phyloP scores from a whole-genome alignment of 805 yeast species.

The Barnettozyma sucrosica region DNA sequence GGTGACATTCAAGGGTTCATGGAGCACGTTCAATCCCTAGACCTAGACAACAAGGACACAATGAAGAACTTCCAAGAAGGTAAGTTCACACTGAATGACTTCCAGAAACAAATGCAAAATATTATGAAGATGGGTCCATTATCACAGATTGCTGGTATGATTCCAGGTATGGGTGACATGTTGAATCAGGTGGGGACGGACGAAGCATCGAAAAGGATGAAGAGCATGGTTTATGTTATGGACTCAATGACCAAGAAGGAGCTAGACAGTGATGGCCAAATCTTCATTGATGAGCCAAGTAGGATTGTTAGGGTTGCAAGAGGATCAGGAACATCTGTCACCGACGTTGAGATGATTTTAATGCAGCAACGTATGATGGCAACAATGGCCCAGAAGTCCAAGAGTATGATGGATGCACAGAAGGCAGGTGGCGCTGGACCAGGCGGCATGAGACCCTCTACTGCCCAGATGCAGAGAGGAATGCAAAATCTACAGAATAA shows the following conservation, averaged over 20 bases:
- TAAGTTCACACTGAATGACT: conserved; percentile 83
- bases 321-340: conserved; percentile 89
- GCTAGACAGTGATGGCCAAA: conserved; percentile 80
- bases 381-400: conserved; percentile 73
- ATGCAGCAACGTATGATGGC: conserved; percentile 94
- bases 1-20: conserved; percentile 92
- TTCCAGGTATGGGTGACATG: conserved; percentile 86
- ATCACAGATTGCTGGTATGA: conserved; percentile 89
- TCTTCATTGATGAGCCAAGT: conserved; percentile 53
- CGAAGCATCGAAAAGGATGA: conserved; percentile 78
- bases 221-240: conserved; percentile 84
- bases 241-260: conserved; percentile 95
- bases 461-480: conserved; percentile 41
- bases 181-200: conserved; percentile 88
- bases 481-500: conserved; percentile 62
- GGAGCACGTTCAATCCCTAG: conserved; percentile 87
- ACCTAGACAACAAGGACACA: conserved; percentile 83
- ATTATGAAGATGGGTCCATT: conserved; percentile 96
- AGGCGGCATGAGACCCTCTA: conserved; percentile 41
- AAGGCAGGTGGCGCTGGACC: conserved; percentile 40
- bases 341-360: conserved; percentile 89
- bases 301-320: conserved; percentile 87
- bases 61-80: conserved; percentile 93
- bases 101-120: conserved; percentile 92
- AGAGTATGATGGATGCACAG: conserved; percentile 42